phyloP scores from a whole-genome alignment of 2,329 filamentous ascomycete genomes.

The Eurotiales sp. region DNA sequence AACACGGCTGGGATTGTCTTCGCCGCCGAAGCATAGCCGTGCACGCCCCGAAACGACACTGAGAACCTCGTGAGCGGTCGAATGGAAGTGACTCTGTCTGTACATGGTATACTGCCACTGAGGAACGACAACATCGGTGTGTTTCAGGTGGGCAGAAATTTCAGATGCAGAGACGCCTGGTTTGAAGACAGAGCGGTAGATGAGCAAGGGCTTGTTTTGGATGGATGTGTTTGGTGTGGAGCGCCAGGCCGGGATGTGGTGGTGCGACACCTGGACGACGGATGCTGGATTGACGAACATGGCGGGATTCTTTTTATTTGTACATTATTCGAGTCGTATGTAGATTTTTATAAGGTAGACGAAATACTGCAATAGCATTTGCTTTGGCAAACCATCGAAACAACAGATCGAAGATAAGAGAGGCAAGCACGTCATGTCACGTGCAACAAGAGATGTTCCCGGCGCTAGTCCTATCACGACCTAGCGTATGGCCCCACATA shows the following conservation, averaged over 20 bases:
- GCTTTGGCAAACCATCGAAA: no score
- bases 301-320: not conserved
- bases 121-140: constrained; percentile 54
- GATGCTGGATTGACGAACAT: constrained; percentile 44
- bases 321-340: not conserved
- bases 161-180: constrained; percentile 40
- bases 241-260: constrained; percentile 56
- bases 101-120: constrained; percentile 71
- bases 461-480: not conserved
- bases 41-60: constrained; percentile 57
- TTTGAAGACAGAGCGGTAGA: constrained; percentile 60
- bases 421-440: not conserved
- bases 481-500: not conserved
- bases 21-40: constrained; percentile 63
- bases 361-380: no score
- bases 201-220: constrained; percentile 59
- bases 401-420: not conserved
- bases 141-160: constrained; percentile 55
- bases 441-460: not conserved
- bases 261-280: constrained; percentile 53
- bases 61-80: constrained; percentile 64
- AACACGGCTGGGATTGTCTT: constrained; percentile 55
- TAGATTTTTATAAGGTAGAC: no score
- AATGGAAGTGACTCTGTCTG: constrained; percentile 62
- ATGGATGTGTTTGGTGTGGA: constrained; percentile 63